phyloP scores from a whole-genome alignment of 805 yeast genomes.

The Candida gorgasii region DNA sequence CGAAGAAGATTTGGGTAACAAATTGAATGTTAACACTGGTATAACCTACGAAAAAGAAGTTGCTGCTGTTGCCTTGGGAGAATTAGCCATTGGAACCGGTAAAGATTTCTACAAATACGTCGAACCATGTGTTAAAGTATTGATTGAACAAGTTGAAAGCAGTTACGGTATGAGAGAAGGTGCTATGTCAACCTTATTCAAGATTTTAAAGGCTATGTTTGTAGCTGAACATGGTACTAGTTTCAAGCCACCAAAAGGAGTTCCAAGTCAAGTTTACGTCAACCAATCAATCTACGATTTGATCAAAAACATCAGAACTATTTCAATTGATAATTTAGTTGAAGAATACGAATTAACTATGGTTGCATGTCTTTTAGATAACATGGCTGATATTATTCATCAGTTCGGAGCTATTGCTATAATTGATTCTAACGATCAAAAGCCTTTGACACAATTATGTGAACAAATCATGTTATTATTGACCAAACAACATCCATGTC shows the following conservation, averaged over 20 bases:
- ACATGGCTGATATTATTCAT: slow-evolving; percentile 64
- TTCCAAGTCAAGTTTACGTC: slow-evolving; percentile 60
- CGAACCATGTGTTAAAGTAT: slow-evolving; percentile 62
- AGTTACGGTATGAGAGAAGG: slow-evolving; percentile 92
- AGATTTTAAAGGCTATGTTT: slow-evolving; percentile 70
- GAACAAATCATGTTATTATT: slow-evolving; percentile 69
- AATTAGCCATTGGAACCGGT: slow-evolving; percentile 85
- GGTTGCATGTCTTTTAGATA: slow-evolving; percentile 78
- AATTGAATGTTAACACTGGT: slow-evolving; percentile 88
- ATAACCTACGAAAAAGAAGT: slow-evolving; percentile 94
- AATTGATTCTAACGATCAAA: slow-evolving; percentile 56
- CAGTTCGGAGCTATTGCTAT: slow-evolving; percentile 73
- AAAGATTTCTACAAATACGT: slow-evolving; percentile 76
- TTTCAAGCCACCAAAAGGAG: slow-evolving; percentile 60
- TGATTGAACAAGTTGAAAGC: slow-evolving; percentile 73
- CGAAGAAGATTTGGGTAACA: slow-evolving; percentile 66
- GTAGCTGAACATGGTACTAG: slow-evolving; percentile 49
- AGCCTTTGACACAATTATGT: slow-evolving; percentile 64
- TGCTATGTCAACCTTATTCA: slow-evolving; percentile 82
- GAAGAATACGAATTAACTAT: slow-evolving; percentile 84
- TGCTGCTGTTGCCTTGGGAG: slow-evolving; percentile 87
- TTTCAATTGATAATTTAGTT: slow-evolving; percentile 60
- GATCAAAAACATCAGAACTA: slow-evolving; percentile 64
- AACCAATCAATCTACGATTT: slow-evolving; percentile 58
- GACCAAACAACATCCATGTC: slow-evolving; percentile 83